Evolutionary conservation across 441 rosid genomes (phyloP), one percentile per base, ranked within the genome.

Genomic region (Pelargonium citronellum): DNA sequence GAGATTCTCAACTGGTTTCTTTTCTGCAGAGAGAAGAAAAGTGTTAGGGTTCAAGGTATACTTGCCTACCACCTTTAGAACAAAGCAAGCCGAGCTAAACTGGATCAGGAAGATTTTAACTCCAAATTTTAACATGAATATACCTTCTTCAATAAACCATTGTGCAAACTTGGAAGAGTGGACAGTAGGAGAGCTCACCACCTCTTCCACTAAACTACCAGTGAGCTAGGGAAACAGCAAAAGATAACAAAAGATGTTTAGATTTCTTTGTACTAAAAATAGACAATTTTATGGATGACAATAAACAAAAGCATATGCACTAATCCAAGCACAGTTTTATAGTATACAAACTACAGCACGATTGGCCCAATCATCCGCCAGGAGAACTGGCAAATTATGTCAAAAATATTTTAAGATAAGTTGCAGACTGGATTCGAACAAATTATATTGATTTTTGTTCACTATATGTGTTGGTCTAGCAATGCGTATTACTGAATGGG

Each of bases 71-170:
- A 61, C 12, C 65, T 61, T 39, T 24, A 11, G 37, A 3, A 27
- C 27, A 60, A 22, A 61, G 17, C 65, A 61, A 61, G 30, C 16
- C 16, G 8, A 24, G 30, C 37, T 61, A 11, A 61, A 24, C 15
- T 22, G 22, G 15, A 61, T 61, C 65, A 61, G 16, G 41, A 61
- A 61, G 65, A 61, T 61, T 61, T 24, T 69, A 69, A 67, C 64
- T 66, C 55, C 61, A 68, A 69, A 72, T 47, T 72, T 53, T 71
- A 47, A 53, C 19, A 24, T 41, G 22, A n/a, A 43, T 55, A 47
- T 55, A 95, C 99, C 99, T 84, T 88, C 98, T 83, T 92, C 97
- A 67, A 79, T 70, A 84, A 95, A 95, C 86, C 92, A 89, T 71
- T 81, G 90, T 65, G 95, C 95, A 74, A 95, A 95, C 84, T 87